Evolutionary conservation across 2,329 filamentous ascomycete genomes (phyloP).

Genomic region (Trichoderma koningii): DNA sequence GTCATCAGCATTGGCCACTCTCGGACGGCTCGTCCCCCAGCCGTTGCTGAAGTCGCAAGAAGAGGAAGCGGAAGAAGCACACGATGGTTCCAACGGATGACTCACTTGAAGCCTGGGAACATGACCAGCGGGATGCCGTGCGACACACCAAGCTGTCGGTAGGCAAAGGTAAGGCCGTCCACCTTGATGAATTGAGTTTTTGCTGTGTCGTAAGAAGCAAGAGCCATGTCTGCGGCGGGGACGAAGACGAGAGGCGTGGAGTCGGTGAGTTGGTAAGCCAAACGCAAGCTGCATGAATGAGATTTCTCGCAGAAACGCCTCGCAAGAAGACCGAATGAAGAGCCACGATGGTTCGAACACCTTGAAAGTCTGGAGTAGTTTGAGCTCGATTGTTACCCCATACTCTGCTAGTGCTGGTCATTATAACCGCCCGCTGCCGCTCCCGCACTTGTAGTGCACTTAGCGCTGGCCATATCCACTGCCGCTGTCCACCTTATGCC

Average conservation of each 20-base stretch:
- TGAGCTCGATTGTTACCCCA: conserved; percentile 14
- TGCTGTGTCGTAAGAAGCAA: conserved; percentile 39
- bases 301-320: neutral
- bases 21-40: neutral
- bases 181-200: conserved; percentile 37
- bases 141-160: conserved; percentile 36
- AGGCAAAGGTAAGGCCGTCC: conserved; percentile 38
- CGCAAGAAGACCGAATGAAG: neutral
- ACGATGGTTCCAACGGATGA: neutral
- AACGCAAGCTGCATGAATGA: neutral
- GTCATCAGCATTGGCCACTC: conserved; percentile 4
- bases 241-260: too few relatives aligned
- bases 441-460: conserved; percentile 13
- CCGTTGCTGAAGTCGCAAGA: neutral
- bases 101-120: conserved; percentile 40
- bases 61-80: neutral
- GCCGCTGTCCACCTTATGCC: conserved; percentile 2
- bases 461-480: conserved; percentile 3
- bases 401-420: neutral
- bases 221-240: conserved; percentile 21
- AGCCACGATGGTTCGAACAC: neutral
- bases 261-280: neutral
- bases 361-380: conserved; percentile 1
- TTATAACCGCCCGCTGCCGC: neutral
- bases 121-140: conserved; percentile 40